These are phyloP conservation scores for Trametes maxima DNA, from an alignment of 768 basidiomycete genomes.

Conservation along the genomic window DNA sequence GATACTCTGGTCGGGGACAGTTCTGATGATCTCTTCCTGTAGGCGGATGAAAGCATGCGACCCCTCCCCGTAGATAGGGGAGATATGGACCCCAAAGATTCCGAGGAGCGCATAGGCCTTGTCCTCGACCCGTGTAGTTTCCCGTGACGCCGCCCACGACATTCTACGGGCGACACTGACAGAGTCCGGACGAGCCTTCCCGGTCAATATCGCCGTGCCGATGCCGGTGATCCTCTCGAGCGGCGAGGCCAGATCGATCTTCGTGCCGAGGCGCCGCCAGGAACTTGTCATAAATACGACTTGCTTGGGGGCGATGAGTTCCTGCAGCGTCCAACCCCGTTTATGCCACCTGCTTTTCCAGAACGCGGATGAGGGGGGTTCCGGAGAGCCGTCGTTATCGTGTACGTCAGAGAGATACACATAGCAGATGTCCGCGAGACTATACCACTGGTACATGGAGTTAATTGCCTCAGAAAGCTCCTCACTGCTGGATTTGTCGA, in stretches of 20 bases:
- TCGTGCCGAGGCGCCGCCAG: background rate
- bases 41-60: constrained; percentile 8
- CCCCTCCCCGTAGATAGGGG: constrained; percentile 12
- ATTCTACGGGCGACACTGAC: background rate
- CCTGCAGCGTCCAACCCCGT: constrained; percentile 3
- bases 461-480: background rate
- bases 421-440: background rate
- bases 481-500: background rate
- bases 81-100: constrained; percentile 10
- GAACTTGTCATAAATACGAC: background rate
- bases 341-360: background rate
- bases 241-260: background rate
- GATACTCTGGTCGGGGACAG: constrained; percentile 14
- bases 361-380: background rate
- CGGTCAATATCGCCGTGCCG: background rate
- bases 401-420: constrained; percentile 4
- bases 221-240: background rate
- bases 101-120: constrained; percentile 13
- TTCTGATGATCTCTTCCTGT: constrained; percentile 9
- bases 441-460: constrained; percentile 3
- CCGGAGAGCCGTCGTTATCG: background rate
- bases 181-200: background rate
- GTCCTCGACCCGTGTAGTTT: constrained; percentile 6
- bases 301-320: background rate
- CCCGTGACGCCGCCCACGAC: background rate